phyloP scores from a whole-genome alignment of 805 yeast species.

The Kuraishia piskuri region DNA sequence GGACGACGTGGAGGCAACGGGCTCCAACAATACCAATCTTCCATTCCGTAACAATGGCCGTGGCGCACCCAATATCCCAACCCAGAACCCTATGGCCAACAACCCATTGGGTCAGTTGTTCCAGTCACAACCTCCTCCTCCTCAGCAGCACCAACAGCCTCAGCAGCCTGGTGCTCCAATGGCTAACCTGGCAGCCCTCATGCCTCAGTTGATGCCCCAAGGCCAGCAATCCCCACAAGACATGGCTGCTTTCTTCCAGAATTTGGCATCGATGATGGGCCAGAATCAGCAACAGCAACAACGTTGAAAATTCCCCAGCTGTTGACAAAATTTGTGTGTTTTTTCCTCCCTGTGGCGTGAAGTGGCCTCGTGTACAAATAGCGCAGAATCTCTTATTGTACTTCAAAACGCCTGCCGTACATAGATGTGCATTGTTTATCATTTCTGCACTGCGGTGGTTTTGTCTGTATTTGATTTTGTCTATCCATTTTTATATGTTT shows the following conservation, averaged over 20 bases:
- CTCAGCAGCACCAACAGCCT: neutral
- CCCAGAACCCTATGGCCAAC: slow-evolving; percentile 5
- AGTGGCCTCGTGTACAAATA: too few relatives aligned
- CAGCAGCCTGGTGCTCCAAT: slow-evolving; percentile 3
- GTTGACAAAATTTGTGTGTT: too few relatives aligned
- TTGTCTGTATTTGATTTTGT: too few relatives aligned
- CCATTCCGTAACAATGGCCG: neutral
- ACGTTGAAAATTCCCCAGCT: neutral
- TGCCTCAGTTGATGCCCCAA: slow-evolving; percentile 8
- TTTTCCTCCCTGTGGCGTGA: neutral
- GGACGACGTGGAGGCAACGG: neutral
- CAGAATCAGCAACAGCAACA: slow-evolving; percentile 11
- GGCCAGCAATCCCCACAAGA: slow-evolving; percentile 14
- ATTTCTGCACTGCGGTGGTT: too few relatives aligned
- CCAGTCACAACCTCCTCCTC: slow-evolving; percentile 1
- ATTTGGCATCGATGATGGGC: slow-evolving; percentile 25
- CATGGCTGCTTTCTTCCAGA: slow-evolving; percentile 26
- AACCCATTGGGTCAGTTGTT: slow-evolving; percentile 11
- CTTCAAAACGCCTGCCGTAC: too few relatives aligned
- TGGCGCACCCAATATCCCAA: slow-evolving; percentile 9
- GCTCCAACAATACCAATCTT: neutral
- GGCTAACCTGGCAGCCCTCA: slow-evolving; percentile 6
- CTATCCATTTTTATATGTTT: too few relatives aligned
- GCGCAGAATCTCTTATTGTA: too few relatives aligned
- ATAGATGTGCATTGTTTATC: too few relatives aligned